Conservation (phyloP, 768 basidiomycete species). For the Trametes cingulata region DNA sequence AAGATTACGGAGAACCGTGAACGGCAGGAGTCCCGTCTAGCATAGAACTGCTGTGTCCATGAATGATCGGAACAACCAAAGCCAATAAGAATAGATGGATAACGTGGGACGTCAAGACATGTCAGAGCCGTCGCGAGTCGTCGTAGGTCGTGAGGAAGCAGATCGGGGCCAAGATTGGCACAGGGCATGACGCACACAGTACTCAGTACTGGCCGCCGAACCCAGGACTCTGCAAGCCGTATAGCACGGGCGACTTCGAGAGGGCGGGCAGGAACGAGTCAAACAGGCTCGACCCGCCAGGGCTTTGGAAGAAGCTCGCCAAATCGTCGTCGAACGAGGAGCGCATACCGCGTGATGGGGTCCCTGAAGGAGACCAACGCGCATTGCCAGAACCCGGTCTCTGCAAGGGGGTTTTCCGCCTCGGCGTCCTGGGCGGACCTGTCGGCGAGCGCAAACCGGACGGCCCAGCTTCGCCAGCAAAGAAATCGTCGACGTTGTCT, state of each 20-base stretch:
- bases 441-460: background rate
- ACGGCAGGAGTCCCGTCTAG: slow-evolving; percentile 19
- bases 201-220: slow-evolving; percentile 5
- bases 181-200: too few species aligned
- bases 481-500: slow-evolving; percentile 2
- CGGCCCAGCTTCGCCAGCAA: background rate
- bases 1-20: slow-evolving; percentile 1
- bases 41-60: slow-evolving; percentile 6
- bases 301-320: slow-evolving; percentile 42
- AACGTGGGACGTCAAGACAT: slow-evolving; percentile 1
- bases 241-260: background rate
- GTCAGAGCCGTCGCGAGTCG: background rate
- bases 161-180: background rate
- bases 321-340: slow-evolving; percentile 72
- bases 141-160: slow-evolving; percentile 1
- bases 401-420: slow-evolving; percentile 39
- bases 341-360: slow-evolving; percentile 53
- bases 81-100: slow-evolving; percentile 17
- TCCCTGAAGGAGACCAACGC: slow-evolving; percentile 26
- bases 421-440: slow-evolving; percentile 8
- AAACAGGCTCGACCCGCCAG: slow-evolving; percentile 1
- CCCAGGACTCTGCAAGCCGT: slow-evolving; percentile 10
- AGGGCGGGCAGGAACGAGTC: background rate
- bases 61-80: slow-evolving; percentile 8
- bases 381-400: slow-evolving; percentile 41